Conservation (phyloP, 176 grass and related monocot species). For the Thinopyrum elongatum region DNA sequence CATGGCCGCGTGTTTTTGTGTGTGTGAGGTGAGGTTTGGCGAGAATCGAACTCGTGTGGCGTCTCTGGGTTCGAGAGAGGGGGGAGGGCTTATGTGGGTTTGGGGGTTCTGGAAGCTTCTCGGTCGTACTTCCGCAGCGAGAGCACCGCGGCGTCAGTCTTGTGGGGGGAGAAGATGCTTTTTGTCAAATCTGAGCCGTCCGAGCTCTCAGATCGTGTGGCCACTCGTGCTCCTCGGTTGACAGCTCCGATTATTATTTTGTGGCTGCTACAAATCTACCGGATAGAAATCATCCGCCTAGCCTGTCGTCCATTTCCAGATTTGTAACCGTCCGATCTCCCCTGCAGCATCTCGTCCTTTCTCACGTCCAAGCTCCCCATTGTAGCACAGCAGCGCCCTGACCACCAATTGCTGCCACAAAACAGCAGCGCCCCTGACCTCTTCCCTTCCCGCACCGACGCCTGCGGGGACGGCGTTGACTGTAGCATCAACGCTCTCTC, state of each 20-base stretch:
- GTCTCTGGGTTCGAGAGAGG: background rate
- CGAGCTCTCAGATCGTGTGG: background rate
- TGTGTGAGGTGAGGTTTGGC: background rate
- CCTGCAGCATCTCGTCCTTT: too few relatives aligned
- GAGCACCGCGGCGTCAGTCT: background rate
- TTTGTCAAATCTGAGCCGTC: background rate
- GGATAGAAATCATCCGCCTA: too few relatives aligned
- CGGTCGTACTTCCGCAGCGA: background rate
- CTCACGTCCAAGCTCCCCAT: too few relatives aligned
- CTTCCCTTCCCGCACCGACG: too few relatives aligned
- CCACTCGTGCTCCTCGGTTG: background rate
- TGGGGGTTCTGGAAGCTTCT: conserved; percentile 10
- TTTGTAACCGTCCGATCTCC: too few relatives aligned
- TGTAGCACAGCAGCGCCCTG: too few relatives aligned
- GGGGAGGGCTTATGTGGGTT: background rate
- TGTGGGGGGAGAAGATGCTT: background rate
- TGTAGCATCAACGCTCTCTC: too few relatives aligned
- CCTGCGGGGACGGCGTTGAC: too few relatives aligned
- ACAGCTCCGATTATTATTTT: background rate
- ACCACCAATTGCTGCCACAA: too few relatives aligned
- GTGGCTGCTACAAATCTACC: too few relatives aligned
- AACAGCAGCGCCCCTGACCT: too few relatives aligned
- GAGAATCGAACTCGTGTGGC: background rate
- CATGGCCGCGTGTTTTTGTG: conserved; percentile 5
- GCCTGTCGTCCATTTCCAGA: too few relatives aligned